These are phyloP conservation scores for Boletus reticulatus DNA, from an alignment of 768 basidiomycete species.

Conservation along the genomic window DNA sequence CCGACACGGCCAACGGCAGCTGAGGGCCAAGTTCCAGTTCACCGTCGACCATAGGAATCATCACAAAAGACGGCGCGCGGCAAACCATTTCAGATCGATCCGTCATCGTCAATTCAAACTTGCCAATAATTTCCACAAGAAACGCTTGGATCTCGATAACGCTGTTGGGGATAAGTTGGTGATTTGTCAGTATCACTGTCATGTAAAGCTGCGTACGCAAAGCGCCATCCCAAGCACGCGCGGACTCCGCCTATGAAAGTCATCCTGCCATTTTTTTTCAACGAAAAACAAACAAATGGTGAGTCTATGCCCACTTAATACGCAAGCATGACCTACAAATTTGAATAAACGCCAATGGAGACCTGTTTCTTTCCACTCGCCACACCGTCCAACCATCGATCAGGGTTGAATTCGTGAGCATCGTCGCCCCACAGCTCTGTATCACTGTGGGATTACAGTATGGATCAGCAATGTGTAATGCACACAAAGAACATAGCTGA, in stretches of 20 bases:
- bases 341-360: constrained; percentile 29
- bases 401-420: constrained; percentile 31
- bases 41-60: constrained; percentile 34
- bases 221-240: constrained; percentile 32
- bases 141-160: constrained; percentile 57
- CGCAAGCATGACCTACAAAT: constrained; percentile 17
- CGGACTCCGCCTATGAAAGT: constrained; percentile 26
- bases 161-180: constrained; percentile 12
- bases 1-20: constrained; percentile 31
- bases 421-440: constrained; percentile 32
- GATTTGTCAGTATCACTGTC: background rate
- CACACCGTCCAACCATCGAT: constrained; percentile 24
- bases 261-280: constrained; percentile 22
- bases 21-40: constrained; percentile 27
- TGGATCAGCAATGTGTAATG: background rate
- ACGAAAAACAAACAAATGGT: background rate
- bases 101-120: constrained; percentile 48
- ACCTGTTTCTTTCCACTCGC: constrained; percentile 16
- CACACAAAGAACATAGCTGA: constrained; percentile 12
- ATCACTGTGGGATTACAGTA: constrained; percentile 13
- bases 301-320: background rate
- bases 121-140: constrained; percentile 50
- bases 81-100: constrained; percentile 27
- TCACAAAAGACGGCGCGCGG: constrained; percentile 28
- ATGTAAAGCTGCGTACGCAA: constrained; percentile 22